A percentile compares a stretch with the other conserved stretches of the same genome.
phyloP scores from a whole-genome alignment of 75 land plant genomes.

The Cupressus sempervirens region DNA sequence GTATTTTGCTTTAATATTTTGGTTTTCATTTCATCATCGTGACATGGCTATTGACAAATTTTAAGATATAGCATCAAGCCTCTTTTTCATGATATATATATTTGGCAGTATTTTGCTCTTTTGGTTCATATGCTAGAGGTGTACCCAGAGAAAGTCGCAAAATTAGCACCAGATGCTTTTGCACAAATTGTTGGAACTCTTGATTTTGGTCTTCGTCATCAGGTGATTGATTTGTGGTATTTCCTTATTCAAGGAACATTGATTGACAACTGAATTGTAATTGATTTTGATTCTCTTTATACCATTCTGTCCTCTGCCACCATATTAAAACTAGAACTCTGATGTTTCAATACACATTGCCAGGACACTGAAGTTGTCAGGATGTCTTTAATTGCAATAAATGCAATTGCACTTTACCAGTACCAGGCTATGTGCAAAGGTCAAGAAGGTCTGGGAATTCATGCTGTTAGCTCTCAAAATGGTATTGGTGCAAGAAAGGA shows the following conservation, averaged over 20 bases:
- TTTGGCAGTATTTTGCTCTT: slow-evolving; percentile 80
- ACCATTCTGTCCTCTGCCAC: neutral
- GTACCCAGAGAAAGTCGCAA: slow-evolving; percentile 91
- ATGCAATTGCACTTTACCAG: slow-evolving; percentile 84
- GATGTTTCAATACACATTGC: neutral
- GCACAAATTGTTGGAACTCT: slow-evolving; percentile 65
- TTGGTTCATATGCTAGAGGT: slow-evolving; percentile 93
- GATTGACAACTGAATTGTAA: neutral
- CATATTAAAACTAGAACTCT: neutral
- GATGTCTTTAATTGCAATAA: slow-evolving; percentile 73
- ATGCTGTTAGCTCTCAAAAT: slow-evolving; percentile 33
- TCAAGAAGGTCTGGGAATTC: slow-evolving; percentile 60
- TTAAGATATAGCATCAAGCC: neutral
- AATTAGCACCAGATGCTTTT: slow-evolving; percentile 67
- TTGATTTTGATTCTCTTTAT: neutral
- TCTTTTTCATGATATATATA: neutral
- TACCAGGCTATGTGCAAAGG: slow-evolving; percentile 65
- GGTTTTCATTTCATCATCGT: neutral
- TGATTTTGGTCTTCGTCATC: slow-evolving; percentile 86
- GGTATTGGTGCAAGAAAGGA: slow-evolving; percentile 48
- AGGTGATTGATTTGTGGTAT: slow-evolving; percentile 35
- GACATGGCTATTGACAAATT: neutral
- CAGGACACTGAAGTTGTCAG: slow-evolving; percentile 90
- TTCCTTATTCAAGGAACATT: neutral
- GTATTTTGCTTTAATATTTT: slow-evolving; percentile 31